Conservation (phyloP, 768 basidiomycete genomes). For the Mycena floridula region DNA sequence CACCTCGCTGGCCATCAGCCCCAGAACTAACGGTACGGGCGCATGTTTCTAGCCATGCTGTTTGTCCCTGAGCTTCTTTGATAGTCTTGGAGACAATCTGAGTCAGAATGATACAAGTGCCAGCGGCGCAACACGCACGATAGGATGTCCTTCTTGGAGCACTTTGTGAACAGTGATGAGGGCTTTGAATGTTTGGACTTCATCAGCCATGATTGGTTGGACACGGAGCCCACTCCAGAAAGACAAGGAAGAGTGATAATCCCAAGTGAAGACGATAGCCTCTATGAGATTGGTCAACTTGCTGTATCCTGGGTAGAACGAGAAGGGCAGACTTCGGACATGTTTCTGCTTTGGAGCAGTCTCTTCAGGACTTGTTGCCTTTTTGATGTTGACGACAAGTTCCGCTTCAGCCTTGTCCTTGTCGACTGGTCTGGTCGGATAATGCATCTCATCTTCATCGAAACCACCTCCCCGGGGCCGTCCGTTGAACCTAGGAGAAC, state of each 20-base stretch:
- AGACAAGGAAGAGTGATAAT: slow-evolving; percentile 95
- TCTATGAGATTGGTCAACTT: slow-evolving; percentile 39
- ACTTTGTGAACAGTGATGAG: slow-evolving; percentile 98
- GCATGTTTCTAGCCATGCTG: slow-evolving; percentile 97
- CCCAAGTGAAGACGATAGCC: slow-evolving; percentile 99
- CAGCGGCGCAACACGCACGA: slow-evolving; percentile 40
- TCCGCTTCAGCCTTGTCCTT: slow-evolving; percentile 98
- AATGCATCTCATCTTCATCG: slow-evolving; percentile 80
- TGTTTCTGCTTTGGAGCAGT: slow-evolving; percentile 98
- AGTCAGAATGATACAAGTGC: slow-evolving; percentile 5
- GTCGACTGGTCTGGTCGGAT: slow-evolving; percentile 95
- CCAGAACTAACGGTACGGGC: slow-evolving; percentile 77
- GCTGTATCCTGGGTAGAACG: not conserved
- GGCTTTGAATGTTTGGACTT: slow-evolving; percentile 97
- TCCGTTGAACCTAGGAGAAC: slow-evolving; percentile 16
- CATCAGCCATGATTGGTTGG: slow-evolving; percentile 94
- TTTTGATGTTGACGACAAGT: slow-evolving; percentile 93
- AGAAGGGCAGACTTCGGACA: slow-evolving; percentile 75
- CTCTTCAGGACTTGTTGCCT: slow-evolving; percentile 94
- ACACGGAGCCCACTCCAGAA: slow-evolving; percentile 98
- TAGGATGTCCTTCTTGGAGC: slow-evolving; percentile 94
- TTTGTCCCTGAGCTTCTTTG: slow-evolving; percentile 95
- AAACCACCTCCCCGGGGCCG: slow-evolving; percentile 35
- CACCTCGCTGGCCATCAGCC: slow-evolving; percentile 81
- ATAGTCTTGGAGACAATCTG: slow-evolving; percentile 57